phyloP scores from a whole-genome alignment of 2,329 filamentous ascomycete species.

The Elsinoe arachidis region DNA sequence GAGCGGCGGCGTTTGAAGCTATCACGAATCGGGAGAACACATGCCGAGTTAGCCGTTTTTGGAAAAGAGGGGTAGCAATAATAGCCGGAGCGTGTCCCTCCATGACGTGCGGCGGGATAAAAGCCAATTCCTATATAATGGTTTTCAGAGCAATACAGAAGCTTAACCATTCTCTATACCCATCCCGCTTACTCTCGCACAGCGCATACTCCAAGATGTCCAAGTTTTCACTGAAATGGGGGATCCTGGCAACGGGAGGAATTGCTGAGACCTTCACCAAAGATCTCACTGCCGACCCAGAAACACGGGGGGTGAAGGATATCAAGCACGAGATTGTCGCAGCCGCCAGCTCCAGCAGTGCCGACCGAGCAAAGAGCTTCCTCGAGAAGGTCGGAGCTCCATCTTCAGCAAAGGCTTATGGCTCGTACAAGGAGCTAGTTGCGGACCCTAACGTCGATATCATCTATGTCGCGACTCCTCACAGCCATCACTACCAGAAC shows the following conservation, averaged over 20 bases:
- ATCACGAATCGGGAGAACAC: background rate
- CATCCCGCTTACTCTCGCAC: background rate
- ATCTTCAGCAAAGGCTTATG: conserved; percentile 60
- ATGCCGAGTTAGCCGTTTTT: background rate
- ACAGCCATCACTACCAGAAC: conserved; percentile 91
- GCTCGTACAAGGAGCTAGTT: conserved; percentile 73
- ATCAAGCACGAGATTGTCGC: conserved; percentile 70
- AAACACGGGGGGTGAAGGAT: conserved; percentile 59
- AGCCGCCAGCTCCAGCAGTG: conserved; percentile 69
- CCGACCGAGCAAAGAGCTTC: conserved; percentile 61
- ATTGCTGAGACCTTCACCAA: conserved; percentile 53
- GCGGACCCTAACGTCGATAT: conserved; percentile 72
- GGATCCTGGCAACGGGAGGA: conserved; percentile 42
- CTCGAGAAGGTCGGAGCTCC: conserved; percentile 63
- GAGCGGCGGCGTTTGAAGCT: background rate
- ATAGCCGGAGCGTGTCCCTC: background rate
- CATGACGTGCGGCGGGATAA: conserved; percentile 5
- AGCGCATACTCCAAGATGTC: conserved; percentile 12
- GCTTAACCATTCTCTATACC: too few relatives aligned
- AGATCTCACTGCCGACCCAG: conserved; percentile 69
- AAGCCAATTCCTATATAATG: background rate
- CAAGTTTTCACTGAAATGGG: conserved; percentile 25
- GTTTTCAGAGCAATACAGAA: background rate
- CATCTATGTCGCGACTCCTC: conserved; percentile 81
- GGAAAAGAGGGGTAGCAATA: conserved; percentile 1